These are phyloP conservation scores for Boletus tomentosulus DNA, from an alignment of 768 basidiomycete species.

Conservation along the genomic window DNA sequence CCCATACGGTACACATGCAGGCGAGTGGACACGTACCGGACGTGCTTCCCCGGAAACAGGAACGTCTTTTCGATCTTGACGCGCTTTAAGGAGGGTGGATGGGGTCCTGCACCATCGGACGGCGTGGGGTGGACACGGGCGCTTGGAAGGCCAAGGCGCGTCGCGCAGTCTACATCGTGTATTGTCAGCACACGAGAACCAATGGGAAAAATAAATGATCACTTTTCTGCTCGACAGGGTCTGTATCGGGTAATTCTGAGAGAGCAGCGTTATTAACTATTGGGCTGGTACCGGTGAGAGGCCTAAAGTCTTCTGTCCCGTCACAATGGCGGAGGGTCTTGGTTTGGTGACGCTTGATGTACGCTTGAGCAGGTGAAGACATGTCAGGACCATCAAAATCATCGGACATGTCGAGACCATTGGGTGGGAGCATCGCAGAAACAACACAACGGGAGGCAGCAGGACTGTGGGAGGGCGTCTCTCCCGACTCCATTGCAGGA, in stretches of 20 bases:
- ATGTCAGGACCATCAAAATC: slow-evolving; percentile 57
- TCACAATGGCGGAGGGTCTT: slow-evolving; percentile 77
- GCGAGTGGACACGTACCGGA: slow-evolving; percentile 49
- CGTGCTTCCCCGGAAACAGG: slow-evolving; percentile 72
- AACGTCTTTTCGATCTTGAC: slow-evolving; percentile 69
- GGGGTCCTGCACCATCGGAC: too few species aligned
- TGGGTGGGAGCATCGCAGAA: slow-evolving; percentile 60
- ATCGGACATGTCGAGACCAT: slow-evolving; percentile 45
- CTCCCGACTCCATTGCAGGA: slow-evolving; percentile 34
- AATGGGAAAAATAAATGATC: too few species aligned
- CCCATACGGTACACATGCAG: too few species aligned
- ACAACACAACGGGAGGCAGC: slow-evolving; percentile 67
- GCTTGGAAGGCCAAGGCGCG: slow-evolving; percentile 68
- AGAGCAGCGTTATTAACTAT: slow-evolving; percentile 36
- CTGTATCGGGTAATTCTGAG: slow-evolving; percentile 32
- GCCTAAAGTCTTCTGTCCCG: slow-evolving; percentile 77
- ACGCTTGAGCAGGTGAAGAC: slow-evolving; percentile 80
- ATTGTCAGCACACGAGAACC: too few species aligned
- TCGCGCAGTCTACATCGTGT: slow-evolving; percentile 54
- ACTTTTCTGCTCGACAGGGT: slow-evolving; percentile 42
- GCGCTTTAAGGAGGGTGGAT: slow-evolving; percentile 36
- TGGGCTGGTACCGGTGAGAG: slow-evolving; percentile 64
- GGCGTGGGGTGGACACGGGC: slow-evolving; percentile 40
- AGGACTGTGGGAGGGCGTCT: slow-evolving; percentile 28
- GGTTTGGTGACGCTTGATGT: slow-evolving; percentile 70